Evolutionary conservation across 129 eudicot species (phyloP).

Genomic region (Flaveria trinervia): DNA sequence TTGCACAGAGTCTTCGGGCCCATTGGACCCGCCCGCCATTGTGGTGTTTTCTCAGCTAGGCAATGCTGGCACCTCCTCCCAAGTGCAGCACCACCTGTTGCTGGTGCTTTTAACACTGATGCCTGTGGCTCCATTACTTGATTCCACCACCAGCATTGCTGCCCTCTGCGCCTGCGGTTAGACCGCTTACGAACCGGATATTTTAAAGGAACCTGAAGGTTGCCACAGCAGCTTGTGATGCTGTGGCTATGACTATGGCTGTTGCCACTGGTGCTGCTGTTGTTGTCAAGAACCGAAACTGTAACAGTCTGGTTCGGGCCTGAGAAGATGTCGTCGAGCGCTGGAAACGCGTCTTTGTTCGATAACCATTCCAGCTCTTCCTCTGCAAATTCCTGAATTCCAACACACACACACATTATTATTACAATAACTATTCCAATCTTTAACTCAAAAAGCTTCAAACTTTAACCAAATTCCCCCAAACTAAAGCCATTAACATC

Average conservation of each 20-base stretch:
- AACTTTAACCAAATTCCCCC: background rate
- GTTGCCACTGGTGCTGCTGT: slow-evolving; percentile 44
- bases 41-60: slow-evolving; percentile 71
- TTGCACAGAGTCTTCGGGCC: slow-evolving; percentile 85
- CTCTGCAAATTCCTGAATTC: slow-evolving; percentile 60
- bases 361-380: slow-evolving; percentile 95
- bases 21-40: slow-evolving; percentile 91
- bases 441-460: background rate
- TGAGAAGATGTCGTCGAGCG: slow-evolving; percentile 66
- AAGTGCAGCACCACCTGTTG: slow-evolving; percentile 20
- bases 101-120: slow-evolving; percentile 17
- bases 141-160: slow-evolving; percentile 45
- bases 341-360: slow-evolving; percentile 87
- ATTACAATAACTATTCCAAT: background rate
- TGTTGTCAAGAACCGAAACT: slow-evolving; percentile 70
- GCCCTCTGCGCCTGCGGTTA: slow-evolving; percentile 45
- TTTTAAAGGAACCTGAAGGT: slow-evolving; percentile 47
- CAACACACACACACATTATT: slow-evolving; percentile 6
- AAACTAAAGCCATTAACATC: background rate
- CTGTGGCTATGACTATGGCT: slow-evolving; percentile 31
- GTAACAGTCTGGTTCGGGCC: slow-evolving; percentile 26
- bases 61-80: slow-evolving; percentile 84
- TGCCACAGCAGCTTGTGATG: slow-evolving; percentile 47
- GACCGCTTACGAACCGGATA: slow-evolving; percentile 60
- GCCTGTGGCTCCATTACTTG: slow-evolving; percentile 32